These are phyloP conservation scores for Alternaria postmessia DNA, from an alignment of 2,329 filamentous ascomycete species.

Conservation along the genomic window DNA sequence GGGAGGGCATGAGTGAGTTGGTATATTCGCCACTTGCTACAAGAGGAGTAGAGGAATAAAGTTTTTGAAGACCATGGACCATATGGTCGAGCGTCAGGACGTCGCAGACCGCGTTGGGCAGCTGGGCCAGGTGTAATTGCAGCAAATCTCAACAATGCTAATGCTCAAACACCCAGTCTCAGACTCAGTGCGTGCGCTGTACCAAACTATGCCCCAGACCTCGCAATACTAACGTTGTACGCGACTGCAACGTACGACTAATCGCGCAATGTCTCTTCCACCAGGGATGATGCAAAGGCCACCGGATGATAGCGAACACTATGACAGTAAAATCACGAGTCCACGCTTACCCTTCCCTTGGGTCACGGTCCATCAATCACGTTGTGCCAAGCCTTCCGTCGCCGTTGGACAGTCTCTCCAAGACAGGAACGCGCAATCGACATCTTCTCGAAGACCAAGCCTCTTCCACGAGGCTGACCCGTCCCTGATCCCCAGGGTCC, in stretches of 20 bases:
- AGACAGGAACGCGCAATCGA: slow-evolving; percentile 8
- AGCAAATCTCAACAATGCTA: slow-evolving; percentile 12
- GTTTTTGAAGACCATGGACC: slow-evolving; percentile 6
- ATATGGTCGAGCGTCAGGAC: slow-evolving; percentile 1
- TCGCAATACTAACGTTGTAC: slow-evolving; percentile 5
- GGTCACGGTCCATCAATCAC: slow-evolving; percentile 3
- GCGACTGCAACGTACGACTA: slow-evolving; percentile 15
- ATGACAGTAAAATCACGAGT: not conserved
- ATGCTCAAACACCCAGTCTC: slow-evolving; percentile 13
- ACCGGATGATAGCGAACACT: slow-evolving; percentile 7
- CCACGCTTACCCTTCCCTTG: not conserved
- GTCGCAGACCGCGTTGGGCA: slow-evolving; percentile 7
- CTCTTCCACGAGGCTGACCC: slow-evolving; percentile 14
- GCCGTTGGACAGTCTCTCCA: not conserved
- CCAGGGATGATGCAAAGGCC: not conserved
- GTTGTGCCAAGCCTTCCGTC: slow-evolving; percentile 3
- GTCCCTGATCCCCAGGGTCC: slow-evolving; percentile 11
- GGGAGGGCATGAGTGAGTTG: slow-evolving; percentile 11
- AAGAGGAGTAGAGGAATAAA: slow-evolving; percentile 5
- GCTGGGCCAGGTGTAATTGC: slow-evolving; percentile 9
- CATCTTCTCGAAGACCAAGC: slow-evolving; percentile 11
- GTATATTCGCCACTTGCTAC: slow-evolving; percentile 18
- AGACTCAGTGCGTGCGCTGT: slow-evolving; percentile 15
- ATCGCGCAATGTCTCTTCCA: slow-evolving; percentile 6
- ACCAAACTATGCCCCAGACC: slow-evolving; percentile 9